phyloP scores from a whole-genome alignment of 495 filamentous ascomycete species.

The Platismatia glauca region DNA sequence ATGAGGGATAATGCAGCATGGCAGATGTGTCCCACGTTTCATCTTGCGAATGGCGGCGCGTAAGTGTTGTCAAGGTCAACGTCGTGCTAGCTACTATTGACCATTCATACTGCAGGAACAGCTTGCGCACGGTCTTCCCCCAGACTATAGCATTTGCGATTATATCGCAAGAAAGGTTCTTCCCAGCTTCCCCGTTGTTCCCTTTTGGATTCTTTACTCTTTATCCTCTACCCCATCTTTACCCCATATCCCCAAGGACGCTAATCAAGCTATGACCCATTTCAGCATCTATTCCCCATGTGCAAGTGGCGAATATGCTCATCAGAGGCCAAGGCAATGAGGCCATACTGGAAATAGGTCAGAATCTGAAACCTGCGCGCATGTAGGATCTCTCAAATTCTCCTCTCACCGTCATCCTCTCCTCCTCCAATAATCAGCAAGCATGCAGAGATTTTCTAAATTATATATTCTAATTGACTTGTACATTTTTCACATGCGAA shows the following conservation, averaged over 20 bases:
- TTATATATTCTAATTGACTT: conserved; percentile 8
- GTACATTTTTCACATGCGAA: neutral
- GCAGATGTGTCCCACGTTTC: neutral
- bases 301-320: conserved; percentile 2
- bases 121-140: conserved; percentile 7
- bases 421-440: conserved; percentile 10
- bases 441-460: neutral
- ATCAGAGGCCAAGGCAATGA: neutral
- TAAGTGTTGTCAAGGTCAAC: neutral
- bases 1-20: neutral
- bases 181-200: no score
- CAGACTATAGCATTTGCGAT: neutral
- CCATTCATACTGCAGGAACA: neutral
- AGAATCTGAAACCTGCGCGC: conserved; percentile 13
- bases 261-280: conserved; percentile 19
- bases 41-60: neutral
- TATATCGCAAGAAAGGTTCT: conserved; percentile 5
- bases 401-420: conserved; percentile 4
- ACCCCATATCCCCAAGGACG: conserved; percentile 11
- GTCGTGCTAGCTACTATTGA: neutral
- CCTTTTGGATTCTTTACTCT: neutral
- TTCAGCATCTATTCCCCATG: neutral
- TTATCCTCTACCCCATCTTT: neutral
- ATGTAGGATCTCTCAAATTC: conserved; percentile 8
- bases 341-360: neutral